Base-by-base conservation (phyloP, 257 asterid species). In the Jaltomata sinuosa region DNA sequence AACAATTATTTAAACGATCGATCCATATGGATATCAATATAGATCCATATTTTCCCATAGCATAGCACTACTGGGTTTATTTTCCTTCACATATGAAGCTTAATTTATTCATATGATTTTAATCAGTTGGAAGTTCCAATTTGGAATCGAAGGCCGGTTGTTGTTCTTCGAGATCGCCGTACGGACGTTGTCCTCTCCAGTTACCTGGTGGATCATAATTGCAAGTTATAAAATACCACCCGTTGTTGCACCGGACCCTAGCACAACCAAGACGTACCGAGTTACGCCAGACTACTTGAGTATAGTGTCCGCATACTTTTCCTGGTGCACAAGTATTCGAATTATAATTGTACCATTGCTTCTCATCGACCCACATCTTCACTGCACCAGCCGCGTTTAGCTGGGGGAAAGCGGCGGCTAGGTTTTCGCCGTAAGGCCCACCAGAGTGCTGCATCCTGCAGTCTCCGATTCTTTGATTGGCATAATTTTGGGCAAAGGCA, bases 401-500 rank as follows among this genome's bases (percentile, higher is more conserved):
- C 8, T 57, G 83, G 0, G 87, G 86, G 1, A 32, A 11, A 10
- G 91, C 91, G 31, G 65, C 76, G 31, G 93, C 92, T 0, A 92
- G 83, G 36, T 92, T 92, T 84, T 91, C 94, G 1, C 91, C 93
- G 12, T 87, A 88, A 3, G 86, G 87, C 0, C 84, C 88, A 34
- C 65, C 49, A 1, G 95, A 92, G 8, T 92, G 91, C 2, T 83
- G 82, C 16, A 92, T 76, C 40, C 88, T 84, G 87, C 94, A 92
- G 6, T 88, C 90, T 1, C 91, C 85, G 2, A 71, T 3, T 81
- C 90, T 87, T 10, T 54, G 42, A 22, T 85, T 87, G 0, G 84
- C 95, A 34, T 92, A 93, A 82, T 79, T 84, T 1, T 45, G 88
- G 8, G 94, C 94, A 18, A 80, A 93, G 45, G 80, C 53, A 1